A percentile compares a stretch with the other conserved stretches of the same genome.
phyloP scores from a whole-genome alignment of 495 filamentous ascomycete genomes.

The Oidiodendron maius region DNA sequence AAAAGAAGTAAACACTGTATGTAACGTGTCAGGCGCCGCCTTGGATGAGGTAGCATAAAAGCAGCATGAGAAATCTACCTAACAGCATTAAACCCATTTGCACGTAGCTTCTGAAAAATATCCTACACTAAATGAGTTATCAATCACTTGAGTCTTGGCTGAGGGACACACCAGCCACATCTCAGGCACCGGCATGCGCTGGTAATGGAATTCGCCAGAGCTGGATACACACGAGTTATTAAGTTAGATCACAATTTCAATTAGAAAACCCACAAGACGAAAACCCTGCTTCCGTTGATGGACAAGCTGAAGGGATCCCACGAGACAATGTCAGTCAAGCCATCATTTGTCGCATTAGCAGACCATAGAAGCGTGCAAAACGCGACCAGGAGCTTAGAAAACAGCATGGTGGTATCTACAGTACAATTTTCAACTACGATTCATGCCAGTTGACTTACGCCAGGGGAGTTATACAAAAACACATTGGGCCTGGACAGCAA shows the following conservation, averaged over 20 bases:
- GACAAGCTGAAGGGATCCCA: conserved; percentile 49
- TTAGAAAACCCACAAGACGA: conserved; percentile 29
- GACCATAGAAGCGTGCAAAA: conserved; percentile 16
- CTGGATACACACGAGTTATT: conserved; percentile 6
- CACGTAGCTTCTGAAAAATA: conserved; percentile 53
- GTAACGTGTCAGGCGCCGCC: too few species aligned
- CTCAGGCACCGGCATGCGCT: conserved; percentile 52
- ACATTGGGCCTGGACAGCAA: too few species aligned
- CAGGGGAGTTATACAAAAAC: too few species aligned
- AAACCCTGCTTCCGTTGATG: conserved; percentile 45
- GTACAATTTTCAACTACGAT: too few species aligned
- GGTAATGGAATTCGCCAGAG: conserved; percentile 54
- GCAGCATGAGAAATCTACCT: conserved; percentile 21
- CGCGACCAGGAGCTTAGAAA: conserved; percentile 10
- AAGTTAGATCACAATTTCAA: too few species aligned
- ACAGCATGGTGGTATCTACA: too few species aligned
- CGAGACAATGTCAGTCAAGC: conserved; percentile 13
- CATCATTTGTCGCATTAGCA: conserved; percentile 12
- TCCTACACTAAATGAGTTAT: conserved; percentile 29
- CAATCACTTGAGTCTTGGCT: not conserved
- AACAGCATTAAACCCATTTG: conserved; percentile 50
- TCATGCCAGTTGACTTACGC: too few species aligned
- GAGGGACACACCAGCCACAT: conserved; percentile 20
- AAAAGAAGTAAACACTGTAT: conserved; percentile 46
- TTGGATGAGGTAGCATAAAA: not conserved